A percentile compares a stretch with the other conserved stretches of the same genome.
Evolutionary conservation across 1,139 yeast genomes (phyloP).

Genomic region (Blastobotrys illinoisensis): DNA sequence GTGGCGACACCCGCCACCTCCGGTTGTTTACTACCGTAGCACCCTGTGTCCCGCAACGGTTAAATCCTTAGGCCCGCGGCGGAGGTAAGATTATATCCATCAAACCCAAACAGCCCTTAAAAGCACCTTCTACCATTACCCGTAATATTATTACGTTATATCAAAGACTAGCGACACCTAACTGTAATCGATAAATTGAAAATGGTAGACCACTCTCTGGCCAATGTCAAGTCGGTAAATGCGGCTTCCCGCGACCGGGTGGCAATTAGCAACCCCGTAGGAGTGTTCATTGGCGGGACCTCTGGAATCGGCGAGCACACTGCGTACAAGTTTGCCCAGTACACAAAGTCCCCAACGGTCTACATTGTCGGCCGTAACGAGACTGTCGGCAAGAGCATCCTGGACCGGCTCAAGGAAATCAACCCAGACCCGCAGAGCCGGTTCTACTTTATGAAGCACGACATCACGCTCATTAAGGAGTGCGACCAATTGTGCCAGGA

Average conservation of each 20-base stretch:
- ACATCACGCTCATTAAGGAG: conserved; percentile 23
- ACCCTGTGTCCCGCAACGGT: too few species aligned
- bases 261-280: conserved; percentile 21
- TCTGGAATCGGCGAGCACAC: conserved; percentile 31
- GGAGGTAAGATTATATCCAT: too few species aligned
- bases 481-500: conserved; percentile 22
- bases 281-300: conserved; percentile 32
- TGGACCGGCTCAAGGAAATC: conserved; percentile 21
- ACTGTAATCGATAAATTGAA: too few species aligned
- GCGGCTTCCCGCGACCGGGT: background rate
- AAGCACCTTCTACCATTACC: too few species aligned
- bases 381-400: conserved; percentile 21
- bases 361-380: conserved; percentile 31
- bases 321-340: conserved; percentile 28
- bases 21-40: too few species aligned
- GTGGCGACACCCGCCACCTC: too few species aligned
- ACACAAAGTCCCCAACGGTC: conserved; percentile 26
- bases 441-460: conserved; percentile 25
- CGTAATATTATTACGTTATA: too few species aligned
- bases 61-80: too few species aligned
- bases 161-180: too few species aligned
- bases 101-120: too few species aligned
- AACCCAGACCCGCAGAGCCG: conserved; percentile 22
- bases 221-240: conserved; percentile 3
- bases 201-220: background rate